Evolutionary conservation across 345 rosid genomes (phyloP), one percentile per base, ranked within the genome.

Genomic region (Brassica nigra): DNA sequence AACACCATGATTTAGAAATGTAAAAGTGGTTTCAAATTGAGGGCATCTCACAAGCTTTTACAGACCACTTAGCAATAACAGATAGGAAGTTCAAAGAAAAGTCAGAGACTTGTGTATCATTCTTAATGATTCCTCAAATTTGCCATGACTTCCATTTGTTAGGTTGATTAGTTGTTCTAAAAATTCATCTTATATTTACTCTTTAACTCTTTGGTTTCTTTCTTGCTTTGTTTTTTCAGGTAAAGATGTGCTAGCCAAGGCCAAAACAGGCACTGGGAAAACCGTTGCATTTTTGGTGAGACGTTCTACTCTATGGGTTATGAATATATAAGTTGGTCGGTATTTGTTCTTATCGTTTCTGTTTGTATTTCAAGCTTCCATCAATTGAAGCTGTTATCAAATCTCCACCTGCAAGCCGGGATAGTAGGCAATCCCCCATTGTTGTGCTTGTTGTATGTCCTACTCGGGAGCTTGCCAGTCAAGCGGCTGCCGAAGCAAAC

Each of bases 201-300:
- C 61, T 55, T 29, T 75, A 52, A 73, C 62, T 54, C 33, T 11
- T 67, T 27, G 61, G 66, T 47, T 78, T 72, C 52, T 62, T 57
- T 34, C 0, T n/a, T 73, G 33, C 64, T 66, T 10, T 62, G 66
- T 18, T 10, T 70, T 80, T 85, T 8, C 84, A 93, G 98, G 98
- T 78, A 96, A 93, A 89, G 99, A 96, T 89, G 97, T 96, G 52
- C 85, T 96, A 74, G 98, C 99, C 75, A 96, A 93, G 89, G 99
- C 99, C 84, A 95, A 86, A 83, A 93, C 98, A 1, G 99, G 99
- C 74, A 93, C 98, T 6, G 99, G 98, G 66, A 95, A 95, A 89
- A 93, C 98, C 5, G 90, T 95, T 28, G 98, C 97, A 6, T 95
- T 95, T 87, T 83, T 95, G 96, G 99, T 92, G 86, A 91, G 97